These are phyloP conservation scores for Coniosporium tulheliwenetii DNA, from an alignment of 2,329 filamentous ascomycete genomes.

Conservation along the genomic window DNA sequence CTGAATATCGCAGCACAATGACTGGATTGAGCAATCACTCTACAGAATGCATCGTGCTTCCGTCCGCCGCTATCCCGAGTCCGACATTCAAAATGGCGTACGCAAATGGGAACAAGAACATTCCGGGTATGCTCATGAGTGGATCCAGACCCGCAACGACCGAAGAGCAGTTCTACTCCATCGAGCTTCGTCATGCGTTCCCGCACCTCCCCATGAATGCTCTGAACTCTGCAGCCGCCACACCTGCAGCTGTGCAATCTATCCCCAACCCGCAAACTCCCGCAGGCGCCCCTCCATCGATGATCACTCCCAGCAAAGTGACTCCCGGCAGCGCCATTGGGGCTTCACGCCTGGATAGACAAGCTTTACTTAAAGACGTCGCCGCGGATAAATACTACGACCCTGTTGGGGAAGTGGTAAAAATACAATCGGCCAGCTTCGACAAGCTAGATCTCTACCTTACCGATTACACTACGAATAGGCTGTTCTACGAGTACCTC, in stretches of 20 bases:
- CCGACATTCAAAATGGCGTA: slow-evolving; percentile 1
- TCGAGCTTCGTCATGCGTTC: slow-evolving; percentile 2
- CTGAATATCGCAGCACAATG: slow-evolving; percentile 1
- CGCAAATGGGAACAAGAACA: background rate
- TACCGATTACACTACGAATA: slow-evolving; percentile 69
- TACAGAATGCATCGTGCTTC: slow-evolving; percentile 1
- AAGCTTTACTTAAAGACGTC: slow-evolving; percentile 49
- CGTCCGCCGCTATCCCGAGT: slow-evolving; percentile 1
- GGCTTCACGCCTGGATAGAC: slow-evolving; percentile 33
- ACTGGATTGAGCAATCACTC: background rate
- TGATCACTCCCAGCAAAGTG: background rate
- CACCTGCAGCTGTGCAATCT: background rate
- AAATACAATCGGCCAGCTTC: slow-evolving; percentile 22
- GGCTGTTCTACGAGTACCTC: slow-evolving; percentile 41
- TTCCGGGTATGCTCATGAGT: slow-evolving; percentile 1
- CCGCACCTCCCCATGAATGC: background rate
- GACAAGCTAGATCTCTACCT: slow-evolving; percentile 49
- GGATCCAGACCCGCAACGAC: slow-evolving; percentile 1
- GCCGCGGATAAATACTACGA: slow-evolving; percentile 44
- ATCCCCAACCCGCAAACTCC: too few species aligned
- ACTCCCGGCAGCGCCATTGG: background rate
- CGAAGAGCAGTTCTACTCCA: slow-evolving; percentile 8
- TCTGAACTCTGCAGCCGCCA: background rate
- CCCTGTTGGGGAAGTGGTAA: slow-evolving; percentile 56
- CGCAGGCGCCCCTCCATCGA: background rate